Percentiles rank a stretch among this genome's conserved stretches.
Conservation (phyloP, 495 filamentous ascomycete genomes). For the Stereocaulon alpinum region DNA sequence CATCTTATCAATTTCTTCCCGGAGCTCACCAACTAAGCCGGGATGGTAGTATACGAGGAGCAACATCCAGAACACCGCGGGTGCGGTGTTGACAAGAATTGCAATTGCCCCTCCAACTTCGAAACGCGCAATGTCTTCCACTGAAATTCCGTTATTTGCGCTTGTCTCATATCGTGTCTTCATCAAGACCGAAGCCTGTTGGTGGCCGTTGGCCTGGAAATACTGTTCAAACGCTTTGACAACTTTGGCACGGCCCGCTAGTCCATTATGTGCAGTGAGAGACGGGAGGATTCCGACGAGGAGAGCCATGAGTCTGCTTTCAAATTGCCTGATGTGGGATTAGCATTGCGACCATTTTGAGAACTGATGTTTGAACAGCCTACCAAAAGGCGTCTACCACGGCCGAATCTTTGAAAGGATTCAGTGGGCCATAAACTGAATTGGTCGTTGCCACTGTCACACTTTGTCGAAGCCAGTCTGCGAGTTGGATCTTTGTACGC, state of each 20-base stretch:
- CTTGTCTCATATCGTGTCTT: slow-evolving; percentile 27
- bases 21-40: slow-evolving; percentile 28
- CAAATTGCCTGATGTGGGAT: slow-evolving; percentile 31
- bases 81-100: slow-evolving; percentile 37
- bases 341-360: neutral
- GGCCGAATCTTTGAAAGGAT: slow-evolving; percentile 35
- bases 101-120: slow-evolving; percentile 33
- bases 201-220: slow-evolving; percentile 27
- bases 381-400: slow-evolving; percentile 39
- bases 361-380: neutral
- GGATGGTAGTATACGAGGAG: slow-evolving; percentile 33
- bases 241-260: slow-evolving; percentile 29
- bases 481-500: slow-evolving; percentile 12
- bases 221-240: slow-evolving; percentile 34
- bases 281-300: slow-evolving; percentile 29
- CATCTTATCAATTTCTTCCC: slow-evolving; percentile 27
- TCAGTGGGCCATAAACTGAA: slow-evolving; percentile 39
- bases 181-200: slow-evolving; percentile 29
- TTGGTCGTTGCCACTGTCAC: slow-evolving; percentile 40
- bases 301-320: slow-evolving; percentile 30
- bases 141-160: slow-evolving; percentile 25
- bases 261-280: slow-evolving; percentile 33
- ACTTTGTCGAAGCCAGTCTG: slow-evolving; percentile 33
- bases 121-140: slow-evolving; percentile 34
- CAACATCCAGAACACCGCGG: slow-evolving; percentile 38